Base-by-base conservation (phyloP, 139 green algal genomes). In the Diplosphaera chodatii region DNA sequence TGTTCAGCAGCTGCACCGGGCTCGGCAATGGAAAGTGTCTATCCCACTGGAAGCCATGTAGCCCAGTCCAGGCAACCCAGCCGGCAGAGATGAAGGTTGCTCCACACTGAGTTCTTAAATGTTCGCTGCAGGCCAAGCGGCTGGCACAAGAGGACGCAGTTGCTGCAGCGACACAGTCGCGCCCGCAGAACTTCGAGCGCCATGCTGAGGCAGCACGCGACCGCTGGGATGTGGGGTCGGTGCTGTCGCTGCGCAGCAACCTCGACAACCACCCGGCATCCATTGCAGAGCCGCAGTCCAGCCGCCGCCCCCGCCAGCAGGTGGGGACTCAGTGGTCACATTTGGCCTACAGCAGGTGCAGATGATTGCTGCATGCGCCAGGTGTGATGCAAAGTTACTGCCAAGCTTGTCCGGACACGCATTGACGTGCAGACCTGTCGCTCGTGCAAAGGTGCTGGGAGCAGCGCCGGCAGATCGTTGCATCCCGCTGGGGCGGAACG, bases 181-280 rank as follows among this genome's bases (percentile, higher is more conserved):
- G 25, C 13, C 48, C 62, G 27, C 23, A 64, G 62, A 32, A 62
- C 6, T 32, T 41, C 37, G 23, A 41, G 13, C 22, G 37, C 18
- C 21, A 72, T 0, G n/a, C 32, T 1, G 66, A 63, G 33, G 32
- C 74, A 27, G 37, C 64, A 32, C 67, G 73, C 15, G 83, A 93
- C 73, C 75, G 78, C 2, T 97, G 93, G 93, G 93, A 98, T 83
- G 96, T 89, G 74, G 93, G 97, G 77, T 90, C 78, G 15, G 80
- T 96, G 23, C 80, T 96, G 33, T 92, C 83, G 4, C 75, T 92
- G 59, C 76, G 83, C 2, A 91, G 84, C 33, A 97, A 93, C 80
- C 66, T 93, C 59, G 84, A 92, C 73, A 92, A 94, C 76, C 88
- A 96, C 48, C 93, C 93, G 1, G 86, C 66, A 3, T 72, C 67